Conservation (phyloP, 768 basidiomycete species). For the Leucocoprinus leucothites region DNA sequence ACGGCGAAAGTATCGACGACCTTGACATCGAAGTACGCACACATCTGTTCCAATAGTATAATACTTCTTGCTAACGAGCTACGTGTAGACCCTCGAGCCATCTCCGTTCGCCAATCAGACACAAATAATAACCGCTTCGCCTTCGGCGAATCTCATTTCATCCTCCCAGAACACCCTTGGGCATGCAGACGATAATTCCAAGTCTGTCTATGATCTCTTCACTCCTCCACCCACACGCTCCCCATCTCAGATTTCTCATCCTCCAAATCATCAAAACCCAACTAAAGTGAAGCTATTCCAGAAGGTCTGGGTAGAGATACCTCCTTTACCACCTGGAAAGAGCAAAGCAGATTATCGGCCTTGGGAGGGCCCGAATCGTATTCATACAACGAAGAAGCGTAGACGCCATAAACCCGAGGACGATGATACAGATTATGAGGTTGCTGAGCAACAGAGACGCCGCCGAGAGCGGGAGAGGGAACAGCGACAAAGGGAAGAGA, state of each 20-base stretch:
- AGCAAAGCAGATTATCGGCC: not conserved
- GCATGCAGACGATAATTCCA: not conserved
- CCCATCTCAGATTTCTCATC: not conserved
- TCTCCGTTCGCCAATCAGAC: too few relatives aligned
- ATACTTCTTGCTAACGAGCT: too few relatives aligned
- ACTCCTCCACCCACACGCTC: not conserved
- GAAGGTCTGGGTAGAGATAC: not conserved
- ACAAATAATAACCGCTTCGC: too few relatives aligned
- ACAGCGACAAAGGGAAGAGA: not conserved
- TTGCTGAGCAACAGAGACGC: not conserved
- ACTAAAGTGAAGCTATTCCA: not conserved
- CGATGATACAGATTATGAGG: not conserved
- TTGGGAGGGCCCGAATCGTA: not conserved
- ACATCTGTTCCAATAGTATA: too few relatives aligned
- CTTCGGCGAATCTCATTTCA: too few relatives aligned
- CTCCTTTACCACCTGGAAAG: not conserved
- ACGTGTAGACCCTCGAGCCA: too few relatives aligned
- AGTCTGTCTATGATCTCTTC: conserved; percentile 1
- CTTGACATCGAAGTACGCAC: too few relatives aligned
- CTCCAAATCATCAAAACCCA: not conserved
- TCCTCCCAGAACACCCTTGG: too few relatives aligned
- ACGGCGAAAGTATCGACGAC: too few relatives aligned
- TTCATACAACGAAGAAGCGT: not conserved
- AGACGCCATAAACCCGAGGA: not conserved
- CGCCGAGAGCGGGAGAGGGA: not conserved